Base-by-base conservation (phyloP, 2,329 filamentous ascomycete genomes). In the Hymenoscyphus repandus region DNA sequence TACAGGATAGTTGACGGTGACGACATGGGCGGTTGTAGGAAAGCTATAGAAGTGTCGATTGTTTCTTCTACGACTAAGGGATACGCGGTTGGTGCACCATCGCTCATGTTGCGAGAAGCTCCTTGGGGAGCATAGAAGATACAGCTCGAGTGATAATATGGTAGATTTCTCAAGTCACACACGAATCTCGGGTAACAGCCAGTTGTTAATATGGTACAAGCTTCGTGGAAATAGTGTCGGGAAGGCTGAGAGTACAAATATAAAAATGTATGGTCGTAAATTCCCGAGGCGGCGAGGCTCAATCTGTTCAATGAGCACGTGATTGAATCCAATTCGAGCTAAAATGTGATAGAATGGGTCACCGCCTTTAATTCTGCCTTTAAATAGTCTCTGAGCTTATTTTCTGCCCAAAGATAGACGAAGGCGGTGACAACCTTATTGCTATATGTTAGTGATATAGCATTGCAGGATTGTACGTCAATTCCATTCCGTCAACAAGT, bases 51-150 rank as follows among this genome's bases (percentile, higher is more conserved):
- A 42, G 52, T 45, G 44, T 54, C 45, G 53, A 51, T 51, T 50
- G 47, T 53, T 49, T 49, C 47, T 55, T 50, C 53, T 41, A 52
- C 38, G 45, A 34, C 43, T 34, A 51, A 48, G 47, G 54, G 48
- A 50, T 55, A 56, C 52, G 54, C 40, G 44, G 48, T 42, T 56
- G 49, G 47, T 52, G 45, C 56, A 57, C 61, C 58, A 58, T 63
- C 55, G 61, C 58, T 64, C 62, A 65, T 65, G 44, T 49, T 62
- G 51, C 46, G 47, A 42, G 48, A 36, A 47, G 38, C 52, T 20
- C 40, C 13, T n/a, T 7, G 47, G 45, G 50, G 37, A 53, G 55
- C 53, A 59, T 54, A 31, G 31, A 46, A 33, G 18, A 11, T 15
- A 22, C 15, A n/a, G 15, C 41, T 27, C 17, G 6, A 32, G 32